These are phyloP conservation scores for Daldinia vernicosa DNA, from an alignment of 495 filamentous ascomycete species.

Conservation along the genomic window DNA sequence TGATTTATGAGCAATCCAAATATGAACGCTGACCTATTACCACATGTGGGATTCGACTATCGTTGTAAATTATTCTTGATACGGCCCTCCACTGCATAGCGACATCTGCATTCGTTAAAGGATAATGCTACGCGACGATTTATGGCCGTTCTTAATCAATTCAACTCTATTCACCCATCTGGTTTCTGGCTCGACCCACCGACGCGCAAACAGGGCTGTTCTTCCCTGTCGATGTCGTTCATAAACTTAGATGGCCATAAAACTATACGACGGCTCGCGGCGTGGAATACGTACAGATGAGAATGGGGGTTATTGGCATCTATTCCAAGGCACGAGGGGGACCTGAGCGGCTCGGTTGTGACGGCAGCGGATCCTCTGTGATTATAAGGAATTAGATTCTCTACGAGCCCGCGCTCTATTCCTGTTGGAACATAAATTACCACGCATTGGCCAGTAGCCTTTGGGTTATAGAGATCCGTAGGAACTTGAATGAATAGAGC, in stretches of 20 bases:
- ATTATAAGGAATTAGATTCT: constrained; percentile 7
- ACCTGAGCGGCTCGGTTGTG: constrained; percentile 9
- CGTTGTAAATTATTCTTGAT: constrained; percentile 40
- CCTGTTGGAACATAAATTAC: constrained; percentile 15
- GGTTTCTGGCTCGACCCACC: constrained; percentile 23
- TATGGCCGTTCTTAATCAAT: constrained; percentile 36
- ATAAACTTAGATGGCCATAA: constrained; percentile 13
- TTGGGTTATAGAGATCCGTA: constrained; percentile 36
- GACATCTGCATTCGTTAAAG: constrained; percentile 51
- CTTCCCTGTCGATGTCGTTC: background rate
- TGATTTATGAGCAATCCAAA: constrained; percentile 35
- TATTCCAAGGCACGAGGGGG: constrained; percentile 14
- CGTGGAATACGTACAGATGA: constrained; percentile 23
- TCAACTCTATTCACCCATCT: constrained; percentile 26
- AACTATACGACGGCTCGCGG: constrained; percentile 8
- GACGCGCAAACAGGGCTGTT: constrained; percentile 7
- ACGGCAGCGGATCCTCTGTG: background rate
- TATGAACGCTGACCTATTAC: constrained; percentile 14
- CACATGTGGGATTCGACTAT: constrained; percentile 14
- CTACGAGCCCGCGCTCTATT: constrained; percentile 20
- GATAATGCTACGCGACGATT: constrained; percentile 47
- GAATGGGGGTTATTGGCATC: constrained; percentile 30
- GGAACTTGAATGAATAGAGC: constrained; percentile 33
- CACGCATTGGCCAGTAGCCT: constrained; percentile 22
- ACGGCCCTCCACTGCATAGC: constrained; percentile 54